Evolutionary conservation across 2,329 filamentous ascomycete genomes (phyloP), one percentile per base, ranked within the genome.

Genomic region (Sporothrix brunneoviolacea): DNA sequence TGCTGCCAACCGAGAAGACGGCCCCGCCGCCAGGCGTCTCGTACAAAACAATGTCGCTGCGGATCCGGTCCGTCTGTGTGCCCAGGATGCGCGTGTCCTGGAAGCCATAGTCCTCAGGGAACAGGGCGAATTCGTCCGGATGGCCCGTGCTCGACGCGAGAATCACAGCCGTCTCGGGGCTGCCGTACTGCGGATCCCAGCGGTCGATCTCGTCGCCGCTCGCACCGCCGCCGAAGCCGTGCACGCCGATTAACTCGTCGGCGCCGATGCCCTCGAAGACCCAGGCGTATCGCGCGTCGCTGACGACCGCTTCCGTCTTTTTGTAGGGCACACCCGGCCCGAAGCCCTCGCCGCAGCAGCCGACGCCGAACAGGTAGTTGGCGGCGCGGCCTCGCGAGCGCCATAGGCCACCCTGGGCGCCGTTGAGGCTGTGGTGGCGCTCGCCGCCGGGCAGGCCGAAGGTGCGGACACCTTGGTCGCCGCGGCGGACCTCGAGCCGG

Each of bases 181-280:
- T 64, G 3, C 64, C 65, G 18, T 60, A 55, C 13, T 45, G 52
- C 43, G 59, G 54, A 38, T 66, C 65, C n/a, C 61, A 55, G 8
- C 63, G 58, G 55, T 68, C 66, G 35, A 68, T 65, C 54, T 68
- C 65, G 40, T 68, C 65, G 16, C 64, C 65, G 39, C 57, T 60
- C 13, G 63, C 64, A 10, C 64, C 62, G 16, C 63, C 63, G 3
- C 62, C 63, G 12, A 68, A 60, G 13, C 59, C 57, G 15, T 57
- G 40, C 35, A 61, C 55, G 19, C 53, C 53, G 16, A 55, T 50
- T 5, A 60, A 22, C 22, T 49, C 46, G 55, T 60, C 32, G 36
- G 24, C 33, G 4, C 43, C 41, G 30, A 57, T 41, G 24, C 51
- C 48, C 15, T 47, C 42, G 42, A 55, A 57, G 32, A 52, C 48